Percentiles rank a stretch among this genome's conserved stretches.
phyloP scores from a whole-genome alignment of 2,329 filamentous ascomycete species.

The Teratosphaeria epicoccoides region DNA sequence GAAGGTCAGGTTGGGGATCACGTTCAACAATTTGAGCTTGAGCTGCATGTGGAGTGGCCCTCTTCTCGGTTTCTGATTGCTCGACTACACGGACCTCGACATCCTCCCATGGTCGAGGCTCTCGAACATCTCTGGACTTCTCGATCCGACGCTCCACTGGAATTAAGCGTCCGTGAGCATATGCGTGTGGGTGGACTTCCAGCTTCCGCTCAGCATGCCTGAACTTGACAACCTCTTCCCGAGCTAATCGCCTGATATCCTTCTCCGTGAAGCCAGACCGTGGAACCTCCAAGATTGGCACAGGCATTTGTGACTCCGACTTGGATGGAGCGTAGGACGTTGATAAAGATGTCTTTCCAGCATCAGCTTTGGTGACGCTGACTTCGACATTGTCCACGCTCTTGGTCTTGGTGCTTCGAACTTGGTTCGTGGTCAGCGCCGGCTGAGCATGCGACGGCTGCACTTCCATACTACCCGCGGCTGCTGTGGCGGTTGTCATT shows the following conservation, averaged over 20 bases:
- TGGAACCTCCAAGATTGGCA: not conserved
- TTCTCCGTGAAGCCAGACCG: conserved; percentile 3
- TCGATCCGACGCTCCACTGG: conserved; percentile 17
- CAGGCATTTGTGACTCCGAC: not conserved
- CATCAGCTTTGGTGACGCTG: not conserved
- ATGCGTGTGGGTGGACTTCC: conserved; percentile 20
- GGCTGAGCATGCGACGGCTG: not conserved
- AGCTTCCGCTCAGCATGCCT: conserved; percentile 25
- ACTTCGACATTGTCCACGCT: not conserved
- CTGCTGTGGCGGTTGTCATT: conserved; percentile 1
- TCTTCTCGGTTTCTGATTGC: not conserved
- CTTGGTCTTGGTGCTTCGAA: not conserved
- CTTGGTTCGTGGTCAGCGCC: not conserved
- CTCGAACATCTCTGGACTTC: conserved; percentile 8
- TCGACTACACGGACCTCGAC: not conserved
- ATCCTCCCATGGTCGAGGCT: conserved; percentile 5
- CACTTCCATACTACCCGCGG: not conserved
- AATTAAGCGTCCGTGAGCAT: conserved; percentile 22
- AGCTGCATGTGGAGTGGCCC: not conserved
- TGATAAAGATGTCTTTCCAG: not conserved
- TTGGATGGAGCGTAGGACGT: not conserved
- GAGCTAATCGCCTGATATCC: conserved; percentile 23
- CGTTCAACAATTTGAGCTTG: not conserved
- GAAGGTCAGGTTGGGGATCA: not conserved
- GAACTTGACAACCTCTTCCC: conserved; percentile 26